These are phyloP conservation scores for Lasiodiplodia citricola DNA, from an alignment of 2,329 filamentous ascomycete genomes.

Conservation along the genomic window DNA sequence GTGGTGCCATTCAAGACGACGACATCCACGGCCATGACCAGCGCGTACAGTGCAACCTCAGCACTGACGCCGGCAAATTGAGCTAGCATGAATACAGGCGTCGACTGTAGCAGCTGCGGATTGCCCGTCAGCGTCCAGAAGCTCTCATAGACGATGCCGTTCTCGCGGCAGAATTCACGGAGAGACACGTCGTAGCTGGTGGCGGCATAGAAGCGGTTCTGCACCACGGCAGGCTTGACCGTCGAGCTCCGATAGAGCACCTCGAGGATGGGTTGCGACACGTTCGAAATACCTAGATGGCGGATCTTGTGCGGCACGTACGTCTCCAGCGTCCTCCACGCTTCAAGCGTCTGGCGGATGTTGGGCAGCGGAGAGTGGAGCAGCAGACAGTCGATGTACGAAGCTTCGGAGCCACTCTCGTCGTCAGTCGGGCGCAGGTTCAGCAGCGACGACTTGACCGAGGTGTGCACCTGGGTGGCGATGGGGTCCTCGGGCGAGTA, in stretches of 20 bases:
- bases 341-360: conserved; percentile 61
- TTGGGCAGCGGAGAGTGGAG: conserved; percentile 63
- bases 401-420: conserved; percentile 39
- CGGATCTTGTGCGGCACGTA: conserved; percentile 69
- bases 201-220: conserved; percentile 73
- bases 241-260: conserved; percentile 54
- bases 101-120: conserved; percentile 54
- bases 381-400: conserved; percentile 64
- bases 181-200: conserved; percentile 66
- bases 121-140: conserved; percentile 69
- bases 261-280: conserved; percentile 62
- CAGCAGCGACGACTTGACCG: conserved; percentile 68
- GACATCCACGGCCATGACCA: conserved; percentile 60
- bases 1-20: conserved; percentile 64
- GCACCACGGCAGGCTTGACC: conserved; percentile 68
- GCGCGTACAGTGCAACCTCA: conserved; percentile 59
- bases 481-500: conserved; percentile 65
- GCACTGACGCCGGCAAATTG: conserved; percentile 46
- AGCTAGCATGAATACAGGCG: conserved; percentile 59
- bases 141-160: conserved; percentile 61
- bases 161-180: conserved; percentile 60
- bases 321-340: conserved; percentile 69
- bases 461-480: conserved; percentile 68
- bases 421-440: conserved; percentile 57
- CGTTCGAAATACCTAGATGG: conserved; percentile 77